Evolutionary conservation across 1,284 basidiomycete genomes (phyloP), one percentile per base, ranked within the genome.

Genomic region (Ceratobasidium sp.): DNA sequence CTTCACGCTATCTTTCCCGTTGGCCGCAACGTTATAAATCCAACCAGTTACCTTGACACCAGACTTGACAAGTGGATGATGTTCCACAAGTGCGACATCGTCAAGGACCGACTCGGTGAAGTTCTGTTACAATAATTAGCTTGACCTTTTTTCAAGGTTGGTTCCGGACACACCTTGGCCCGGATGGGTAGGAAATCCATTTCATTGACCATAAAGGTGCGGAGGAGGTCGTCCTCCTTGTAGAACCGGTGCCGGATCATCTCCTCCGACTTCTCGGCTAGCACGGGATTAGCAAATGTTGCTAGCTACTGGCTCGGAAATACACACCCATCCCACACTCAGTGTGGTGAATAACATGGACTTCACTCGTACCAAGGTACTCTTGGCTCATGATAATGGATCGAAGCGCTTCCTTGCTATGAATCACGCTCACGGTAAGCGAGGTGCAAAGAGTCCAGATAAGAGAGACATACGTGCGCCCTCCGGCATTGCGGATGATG

Each of bases 401-500:
- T 15, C 87, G 83, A n/a, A 90, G 73, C 1, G 86, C 85, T 45
- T 89, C 87, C 71, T 82, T 82, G 27, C 86, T 87, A 31, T 15
- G 32, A 6, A 42, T n/a, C n/a, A 52, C 68, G 38, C 8, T 40
- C 8, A 17, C 8, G 8, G 38, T 40, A 40, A 8, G 17, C 8
- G 38, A 8, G 8, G 17, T 8, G 8, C 10, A 17, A 40, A 40
- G 45, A 15, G 3, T 27, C 7, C 7, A 22, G 4, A 17, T 31
- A 7, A 13, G 13, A 49, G 31, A 29, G 56, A 55, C 85, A 45
- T 76, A 87, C 86, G 84, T 86, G 69, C 79, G 77, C 43, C 87
- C 87, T 43, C 87, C 87, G 25, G 87, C 87, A 74, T 89, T 89
- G 27, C 87, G 82, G 70, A 90, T 88, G 62, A 89, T 80, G 77